Conservation (phyloP, 495 filamentous ascomycete species). For the Penicillium canescens region DNA sequence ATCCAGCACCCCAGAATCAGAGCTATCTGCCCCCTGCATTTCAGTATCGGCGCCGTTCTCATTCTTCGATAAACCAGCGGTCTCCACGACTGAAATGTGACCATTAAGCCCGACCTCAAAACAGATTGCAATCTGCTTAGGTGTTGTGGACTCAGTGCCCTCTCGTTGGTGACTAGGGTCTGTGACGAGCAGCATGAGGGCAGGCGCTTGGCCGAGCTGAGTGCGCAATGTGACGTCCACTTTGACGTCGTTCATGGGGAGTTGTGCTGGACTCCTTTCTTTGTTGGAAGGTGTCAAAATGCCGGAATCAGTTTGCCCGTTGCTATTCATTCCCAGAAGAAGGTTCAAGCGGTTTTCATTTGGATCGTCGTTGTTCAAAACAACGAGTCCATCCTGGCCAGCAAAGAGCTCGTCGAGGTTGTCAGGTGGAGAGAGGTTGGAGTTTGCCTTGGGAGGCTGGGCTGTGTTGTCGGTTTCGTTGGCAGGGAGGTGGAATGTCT, state of each 20-base stretch:
- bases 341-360: constrained; percentile 36
- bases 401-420: constrained; percentile 2
- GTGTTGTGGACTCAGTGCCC: background rate
- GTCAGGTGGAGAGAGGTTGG: background rate
- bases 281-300: background rate
- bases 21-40: constrained; percentile 22
- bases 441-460: constrained; percentile 1
- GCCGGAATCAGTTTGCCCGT: background rate
- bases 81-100: constrained; percentile 47
- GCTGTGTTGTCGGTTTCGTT: constrained; percentile 14
- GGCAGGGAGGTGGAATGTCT: constrained; percentile 48
- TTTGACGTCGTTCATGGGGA: constrained; percentile 30
- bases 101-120: constrained; percentile 67
- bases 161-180: constrained; percentile 25
- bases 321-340: constrained; percentile 22
- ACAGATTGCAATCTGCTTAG: constrained; percentile 34
- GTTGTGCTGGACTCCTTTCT: background rate
- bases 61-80: constrained; percentile 29
- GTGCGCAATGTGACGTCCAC: constrained; percentile 48
- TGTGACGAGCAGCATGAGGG: constrained; percentile 44
- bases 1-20: constrained; percentile 33
- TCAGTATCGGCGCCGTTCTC: constrained; percentile 21
- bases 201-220: constrained; percentile 43
- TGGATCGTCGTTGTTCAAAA: constrained; percentile 43
- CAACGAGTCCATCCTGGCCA: constrained; percentile 19